Conservation (phyloP, 352 stramenopile genomes). For the Phytophthora niederhauseri region DNA sequence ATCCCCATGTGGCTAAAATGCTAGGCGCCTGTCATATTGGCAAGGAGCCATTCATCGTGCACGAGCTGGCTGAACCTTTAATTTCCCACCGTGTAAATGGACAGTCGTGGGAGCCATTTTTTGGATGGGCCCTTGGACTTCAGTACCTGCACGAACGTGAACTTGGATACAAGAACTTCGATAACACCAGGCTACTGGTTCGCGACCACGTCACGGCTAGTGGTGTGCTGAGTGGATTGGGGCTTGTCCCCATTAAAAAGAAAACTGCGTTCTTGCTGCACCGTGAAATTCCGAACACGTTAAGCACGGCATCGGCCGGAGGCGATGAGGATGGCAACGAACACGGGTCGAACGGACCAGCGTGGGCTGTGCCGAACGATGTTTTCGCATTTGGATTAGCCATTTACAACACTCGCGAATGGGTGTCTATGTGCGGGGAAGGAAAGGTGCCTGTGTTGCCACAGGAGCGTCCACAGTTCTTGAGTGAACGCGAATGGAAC, state of each 20-base stretch:
- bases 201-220: slow-evolving; percentile 13
- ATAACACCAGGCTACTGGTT: slow-evolving; percentile 20
- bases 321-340: no score
- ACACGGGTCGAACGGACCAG: no score
- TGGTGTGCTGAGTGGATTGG: slow-evolving; percentile 26
- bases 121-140: slow-evolving; percentile 32
- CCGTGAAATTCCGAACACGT: slow-evolving; percentile 20
- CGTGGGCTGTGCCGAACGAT: slow-evolving; percentile 22
- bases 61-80: not conserved
- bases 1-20: slow-evolving; percentile 2
- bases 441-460: slow-evolving; percentile 17
- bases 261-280: slow-evolving; percentile 10
- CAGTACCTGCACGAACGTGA: slow-evolving; percentile 39
- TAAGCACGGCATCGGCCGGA: no score
- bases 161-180: slow-evolving; percentile 32
- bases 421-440: slow-evolving; percentile 23
- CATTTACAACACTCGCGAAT: slow-evolving; percentile 30
- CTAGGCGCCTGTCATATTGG: not conserved
- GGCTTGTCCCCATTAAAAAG: slow-evolving; percentile 26
- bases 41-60: not conserved
- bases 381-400: slow-evolving; percentile 28
- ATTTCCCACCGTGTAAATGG: not conserved
- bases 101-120: slow-evolving; percentile 27
- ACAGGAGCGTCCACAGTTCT: slow-evolving; percentile 11
- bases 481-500: slow-evolving; percentile 26